These are phyloP conservation scores for Solanum infundibuliforme DNA, from an alignment of 257 asterid species.

Conservation along the genomic window DNA sequence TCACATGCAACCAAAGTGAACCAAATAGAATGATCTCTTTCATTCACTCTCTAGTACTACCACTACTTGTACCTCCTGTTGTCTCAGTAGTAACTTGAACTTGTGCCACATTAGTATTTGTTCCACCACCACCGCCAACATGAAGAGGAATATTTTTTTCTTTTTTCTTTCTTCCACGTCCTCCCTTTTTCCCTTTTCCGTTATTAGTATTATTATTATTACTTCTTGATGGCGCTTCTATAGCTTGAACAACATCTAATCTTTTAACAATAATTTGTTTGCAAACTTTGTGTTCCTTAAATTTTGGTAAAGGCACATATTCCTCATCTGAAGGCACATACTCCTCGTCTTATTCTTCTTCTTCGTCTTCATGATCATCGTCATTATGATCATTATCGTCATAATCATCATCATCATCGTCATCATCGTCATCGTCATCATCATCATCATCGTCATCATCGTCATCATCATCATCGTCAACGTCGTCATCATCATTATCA, in stretches of 20 bases:
- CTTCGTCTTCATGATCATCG: too few species aligned
- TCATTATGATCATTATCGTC: too few species aligned
- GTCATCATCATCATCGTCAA: accelerated
- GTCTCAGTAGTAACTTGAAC: neutral
- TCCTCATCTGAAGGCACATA: neutral
- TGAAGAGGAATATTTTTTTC: neutral
- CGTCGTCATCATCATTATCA: accelerated
- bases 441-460: too few species aligned
- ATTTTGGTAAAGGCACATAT: neutral
- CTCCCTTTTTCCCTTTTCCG: neutral
- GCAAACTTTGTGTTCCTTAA: neutral
- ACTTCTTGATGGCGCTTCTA: neutral
- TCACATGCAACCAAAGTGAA: constrained; percentile 17
- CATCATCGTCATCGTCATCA: too few species aligned
- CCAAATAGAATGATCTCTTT: constrained; percentile 5
- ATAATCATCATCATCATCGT: too few species aligned
- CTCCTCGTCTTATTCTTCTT: too few species aligned
- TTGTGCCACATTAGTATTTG: neutral
- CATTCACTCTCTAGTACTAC: neutral
- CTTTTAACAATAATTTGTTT: neutral
- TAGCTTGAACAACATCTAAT: neutral
- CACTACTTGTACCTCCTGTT: neutral
- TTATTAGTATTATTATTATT: neutral
- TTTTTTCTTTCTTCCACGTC: neutral
- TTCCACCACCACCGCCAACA: neutral